phyloP scores from a whole-genome alignment of 2,329 filamentous ascomycete genomes.

The Pezicula neosporulosa region DNA sequence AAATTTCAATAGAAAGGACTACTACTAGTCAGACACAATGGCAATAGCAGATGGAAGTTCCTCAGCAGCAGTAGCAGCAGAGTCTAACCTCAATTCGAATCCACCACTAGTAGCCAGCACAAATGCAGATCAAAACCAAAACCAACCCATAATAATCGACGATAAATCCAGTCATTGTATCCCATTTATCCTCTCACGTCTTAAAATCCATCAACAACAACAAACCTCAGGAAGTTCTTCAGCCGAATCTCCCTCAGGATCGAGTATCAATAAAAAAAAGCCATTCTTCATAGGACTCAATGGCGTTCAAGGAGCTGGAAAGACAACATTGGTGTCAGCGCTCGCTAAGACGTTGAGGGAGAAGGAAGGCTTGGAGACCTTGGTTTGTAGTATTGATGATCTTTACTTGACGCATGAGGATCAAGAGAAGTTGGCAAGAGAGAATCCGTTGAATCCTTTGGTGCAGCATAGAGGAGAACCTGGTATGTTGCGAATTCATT shows the following conservation, averaged over 20 bases:
- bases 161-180: conserved; percentile 77
- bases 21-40: too few relatives aligned
- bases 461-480: conserved; percentile 66
- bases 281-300: conserved; percentile 88
- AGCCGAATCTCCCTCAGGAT: conserved; percentile 10
- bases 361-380: conserved; percentile 48
- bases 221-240: too few relatives aligned
- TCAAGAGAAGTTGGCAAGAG: conserved; percentile 48
- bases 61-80: too few relatives aligned
- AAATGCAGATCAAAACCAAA: neutral
- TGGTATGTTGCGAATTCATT: conserved; percentile 26
- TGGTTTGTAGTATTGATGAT: conserved; percentile 65
- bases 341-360: conserved; percentile 53
- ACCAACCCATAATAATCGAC: conserved; percentile 53
- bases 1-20: too few relatives aligned
- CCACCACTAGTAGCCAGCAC: neutral
- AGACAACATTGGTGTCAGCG: conserved; percentile 77
- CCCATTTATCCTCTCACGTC: conserved; percentile 66
- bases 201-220: conserved; percentile 42
- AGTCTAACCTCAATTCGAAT: neutral
- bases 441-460: conserved; percentile 55
- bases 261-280: conserved; percentile 32
- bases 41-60: neutral
- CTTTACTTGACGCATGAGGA: conserved; percentile 61
- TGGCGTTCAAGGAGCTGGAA: conserved; percentile 87